Evolutionary conservation across 2,329 filamentous ascomycete species (phyloP).

Genomic region (Drechslerella dactyloides): DNA sequence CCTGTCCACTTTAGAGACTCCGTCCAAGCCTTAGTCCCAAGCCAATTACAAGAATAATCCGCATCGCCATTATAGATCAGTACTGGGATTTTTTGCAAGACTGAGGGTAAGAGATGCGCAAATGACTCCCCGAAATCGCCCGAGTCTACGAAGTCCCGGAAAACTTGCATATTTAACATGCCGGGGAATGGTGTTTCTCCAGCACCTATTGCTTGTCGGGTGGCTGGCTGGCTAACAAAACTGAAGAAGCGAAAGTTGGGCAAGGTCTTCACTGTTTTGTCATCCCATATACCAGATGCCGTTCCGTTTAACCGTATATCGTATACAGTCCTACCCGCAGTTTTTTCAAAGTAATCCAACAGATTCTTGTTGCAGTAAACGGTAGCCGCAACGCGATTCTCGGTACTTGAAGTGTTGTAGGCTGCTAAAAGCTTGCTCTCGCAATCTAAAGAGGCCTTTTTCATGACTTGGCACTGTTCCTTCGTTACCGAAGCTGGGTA

Average conservation of each 20-base stretch:
- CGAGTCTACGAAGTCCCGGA: neutral
- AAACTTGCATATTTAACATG: neutral
- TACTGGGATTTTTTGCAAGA: slow-evolving; percentile 6
- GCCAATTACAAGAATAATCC: slow-evolving; percentile 7
- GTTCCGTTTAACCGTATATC: neutral
- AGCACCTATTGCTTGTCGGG: neutral
- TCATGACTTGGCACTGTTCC: neutral
- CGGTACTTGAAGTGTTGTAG: neutral
- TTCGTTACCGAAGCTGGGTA: neutral
- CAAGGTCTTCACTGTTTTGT: neutral
- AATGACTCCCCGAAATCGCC: slow-evolving; percentile 1
- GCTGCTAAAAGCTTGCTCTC: neutral
- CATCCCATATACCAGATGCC: neutral
- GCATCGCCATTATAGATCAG: slow-evolving; percentile 16
- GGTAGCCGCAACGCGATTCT: neutral
- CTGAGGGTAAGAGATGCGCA: neutral
- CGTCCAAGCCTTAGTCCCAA: slow-evolving; percentile 9
- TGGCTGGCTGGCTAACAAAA: neutral
- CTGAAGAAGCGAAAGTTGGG: neutral
- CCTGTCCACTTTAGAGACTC: slow-evolving; percentile 13
- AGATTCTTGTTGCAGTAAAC: neutral
- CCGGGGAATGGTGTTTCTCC: neutral
- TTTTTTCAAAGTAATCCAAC: neutral
- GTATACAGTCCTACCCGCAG: neutral
- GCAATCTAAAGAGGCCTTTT: neutral